A percentile compares a stretch with the other conserved stretches of the same genome.
These are phyloP conservation scores for Termitomyces heimii DNA, from an alignment of 768 basidiomycete genomes.

Conservation along the genomic window DNA sequence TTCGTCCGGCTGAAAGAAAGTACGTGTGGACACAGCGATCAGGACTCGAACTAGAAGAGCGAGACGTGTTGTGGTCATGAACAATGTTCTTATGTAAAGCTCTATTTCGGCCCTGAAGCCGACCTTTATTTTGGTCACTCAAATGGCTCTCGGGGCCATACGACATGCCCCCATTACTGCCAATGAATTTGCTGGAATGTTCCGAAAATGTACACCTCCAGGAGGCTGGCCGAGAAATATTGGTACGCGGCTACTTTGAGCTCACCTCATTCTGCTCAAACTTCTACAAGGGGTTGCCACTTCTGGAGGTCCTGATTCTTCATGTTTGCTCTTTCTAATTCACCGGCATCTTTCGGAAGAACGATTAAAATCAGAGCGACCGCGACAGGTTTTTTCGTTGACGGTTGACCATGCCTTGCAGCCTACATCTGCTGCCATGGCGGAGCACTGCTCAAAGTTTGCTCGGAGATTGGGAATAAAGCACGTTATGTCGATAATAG, in stretches of 20 bases:
- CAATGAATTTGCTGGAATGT: slow-evolving; percentile 43
- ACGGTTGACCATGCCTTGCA: slow-evolving; percentile 73
- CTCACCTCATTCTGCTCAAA: neutral
- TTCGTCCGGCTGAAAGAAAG: slow-evolving; percentile 97
- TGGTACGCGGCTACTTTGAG: slow-evolving; percentile 24
- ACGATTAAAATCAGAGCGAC: slow-evolving; percentile 4
- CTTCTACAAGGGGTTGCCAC: slow-evolving; percentile 55
- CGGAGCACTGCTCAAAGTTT: slow-evolving; percentile 33
- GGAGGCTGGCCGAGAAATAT: slow-evolving; percentile 43
- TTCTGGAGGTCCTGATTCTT: slow-evolving; percentile 82
- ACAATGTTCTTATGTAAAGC: neutral
- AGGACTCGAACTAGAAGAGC: slow-evolving; percentile 48
- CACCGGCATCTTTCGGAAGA: slow-evolving; percentile 32
- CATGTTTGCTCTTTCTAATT: slow-evolving; percentile 69
- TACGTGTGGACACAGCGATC: slow-evolving; percentile 66
- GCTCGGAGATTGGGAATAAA: slow-evolving; percentile 40
- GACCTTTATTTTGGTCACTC: neutral
- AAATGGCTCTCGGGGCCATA: slow-evolving; percentile 4
- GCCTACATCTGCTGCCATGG: slow-evolving; percentile 48
- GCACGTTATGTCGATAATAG: slow-evolving; percentile 41
- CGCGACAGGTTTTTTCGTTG: slow-evolving; percentile 41
- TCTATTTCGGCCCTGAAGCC: neutral
- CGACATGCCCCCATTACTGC: slow-evolving; percentile 30
- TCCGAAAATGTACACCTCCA: slow-evolving; percentile 42
- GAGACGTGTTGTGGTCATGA: slow-evolving; percentile 18